Base-by-base conservation (phyloP, 371 early-diverging fungal species). In the Aphelidium insulamus region DNA sequence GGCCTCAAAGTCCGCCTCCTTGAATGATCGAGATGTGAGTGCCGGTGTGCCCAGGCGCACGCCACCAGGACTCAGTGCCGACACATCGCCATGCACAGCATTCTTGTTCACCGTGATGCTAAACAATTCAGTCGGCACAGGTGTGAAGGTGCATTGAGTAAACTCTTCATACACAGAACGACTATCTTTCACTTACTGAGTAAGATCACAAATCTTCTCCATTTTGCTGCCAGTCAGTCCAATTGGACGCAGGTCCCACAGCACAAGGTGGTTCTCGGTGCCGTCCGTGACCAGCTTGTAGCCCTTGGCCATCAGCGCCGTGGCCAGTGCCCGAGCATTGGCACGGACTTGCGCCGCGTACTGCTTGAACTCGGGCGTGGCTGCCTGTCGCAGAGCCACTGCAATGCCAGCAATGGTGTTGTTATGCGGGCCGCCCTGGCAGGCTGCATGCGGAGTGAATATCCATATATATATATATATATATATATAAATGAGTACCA, bases 351-450 rank as follows among this genome's bases (percentile, higher is more conserved):
- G 88, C 49, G 68, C 59, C 44, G 82, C 77, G 50, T 97, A 99
- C 45, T 69, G 57, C 48, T 77, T 75, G 66, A 92, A 99, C 56
- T 85, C 85, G 35, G 85, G 83, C 20, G 74, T 56, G 26, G 67
- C 69, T 15, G 79, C 92, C 62, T 94, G 92, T 66, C 91, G 83
- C 33, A 99, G 61, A 1, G 97, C 90, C 30, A 97, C 97, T 24
- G 99, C 91, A 12, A 97, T 59, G 19, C 82, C 97, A 25, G 94
- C 87, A 55, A 99, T 99, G 34, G 98, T 95, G 71, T 99, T 88
- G 75, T 98, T 98, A 77, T 99, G 99, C 14, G 99, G 98, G 22
- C 98, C 98, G 42, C 99, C 99, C 61, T 98, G 97, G 59, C 69
- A 71, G 32, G 74, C 10, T 12, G 26, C 10, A n/a, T 26, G 12